phyloP scores from a whole-genome alignment of 331 rosid genomes.

The Quercus lobata region DNA sequence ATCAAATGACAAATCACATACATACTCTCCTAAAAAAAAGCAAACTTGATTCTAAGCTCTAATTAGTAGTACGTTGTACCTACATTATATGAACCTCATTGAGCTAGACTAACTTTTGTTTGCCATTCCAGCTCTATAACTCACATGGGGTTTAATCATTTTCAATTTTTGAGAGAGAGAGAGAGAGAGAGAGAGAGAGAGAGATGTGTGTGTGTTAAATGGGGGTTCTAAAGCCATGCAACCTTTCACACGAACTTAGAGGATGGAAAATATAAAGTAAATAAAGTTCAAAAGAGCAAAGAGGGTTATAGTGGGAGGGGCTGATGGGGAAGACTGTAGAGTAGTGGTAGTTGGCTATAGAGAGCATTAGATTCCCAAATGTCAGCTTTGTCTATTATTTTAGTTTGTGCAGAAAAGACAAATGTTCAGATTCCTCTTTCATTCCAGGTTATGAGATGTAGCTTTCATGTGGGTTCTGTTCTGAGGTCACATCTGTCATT shows the following conservation, averaged over 20 bases:
- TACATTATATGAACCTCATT: constrained; percentile 13
- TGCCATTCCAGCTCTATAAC: constrained; percentile 23
- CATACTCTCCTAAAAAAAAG: background rate
- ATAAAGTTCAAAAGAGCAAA: constrained; percentile 25
- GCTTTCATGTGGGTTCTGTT: constrained; percentile 27
- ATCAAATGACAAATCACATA: constrained; percentile 6
- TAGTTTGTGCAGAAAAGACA: constrained; percentile 36
- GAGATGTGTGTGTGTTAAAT: constrained; percentile 14
- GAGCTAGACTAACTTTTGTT: background rate
- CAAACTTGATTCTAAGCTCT: constrained; percentile 17
- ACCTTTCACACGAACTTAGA: constrained; percentile 71
- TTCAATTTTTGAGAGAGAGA: background rate
- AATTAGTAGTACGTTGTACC: constrained; percentile 4
- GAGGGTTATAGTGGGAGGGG: constrained; percentile 17
- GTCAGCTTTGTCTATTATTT: constrained; percentile 21
- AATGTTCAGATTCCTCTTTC: constrained; percentile 25
- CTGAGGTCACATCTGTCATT: background rate
- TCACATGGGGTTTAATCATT: constrained; percentile 32
- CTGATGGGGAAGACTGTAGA: constrained; percentile 21
- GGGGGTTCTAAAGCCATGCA: constrained; percentile 68
- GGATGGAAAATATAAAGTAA: constrained; percentile 30
- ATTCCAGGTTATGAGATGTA: constrained; percentile 7
- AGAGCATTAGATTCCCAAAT: constrained; percentile 25
- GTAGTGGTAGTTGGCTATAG: background rate
- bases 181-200: constrained; percentile 1